phyloP scores from a whole-genome alignment of 192 early-diverging fungal species.

The Ramicandelaber brevisporus region DNA sequence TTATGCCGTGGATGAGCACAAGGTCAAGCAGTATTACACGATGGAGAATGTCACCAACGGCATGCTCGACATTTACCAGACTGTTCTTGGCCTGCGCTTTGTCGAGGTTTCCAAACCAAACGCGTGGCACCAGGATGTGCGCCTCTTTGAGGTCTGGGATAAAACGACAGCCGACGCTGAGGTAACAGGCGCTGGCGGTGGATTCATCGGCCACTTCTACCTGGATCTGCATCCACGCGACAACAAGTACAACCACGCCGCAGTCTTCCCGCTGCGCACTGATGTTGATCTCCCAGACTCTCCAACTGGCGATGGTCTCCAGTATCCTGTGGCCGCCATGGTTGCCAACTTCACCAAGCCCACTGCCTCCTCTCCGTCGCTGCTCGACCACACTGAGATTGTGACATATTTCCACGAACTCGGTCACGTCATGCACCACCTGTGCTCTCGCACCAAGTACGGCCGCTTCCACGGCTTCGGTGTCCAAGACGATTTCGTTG shows the following conservation, averaged over 20 bases:
- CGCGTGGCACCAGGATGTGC: constrained; percentile 62
- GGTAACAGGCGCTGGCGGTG: constrained; percentile 14
- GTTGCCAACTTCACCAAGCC: constrained; percentile 43
- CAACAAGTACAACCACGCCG: constrained; percentile 53
- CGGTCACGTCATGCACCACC: constrained; percentile 32
- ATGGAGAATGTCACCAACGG: constrained; percentile 30
- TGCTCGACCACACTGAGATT: constrained; percentile 59
- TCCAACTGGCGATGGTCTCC: too few relatives aligned
- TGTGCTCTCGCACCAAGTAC: constrained; percentile 53
- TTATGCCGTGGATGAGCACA: constrained; percentile 49
- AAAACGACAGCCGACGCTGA: constrained; percentile 18
- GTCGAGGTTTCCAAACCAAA: constrained; percentile 25
- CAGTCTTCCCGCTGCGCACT: constrained; percentile 48
- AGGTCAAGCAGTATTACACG: constrained; percentile 59
- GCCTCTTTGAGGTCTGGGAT: constrained; percentile 52
- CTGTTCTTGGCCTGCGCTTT: constrained; percentile 40
- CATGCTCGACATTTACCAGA: constrained; percentile 49
- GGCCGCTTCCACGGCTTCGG: constrained; percentile 48
- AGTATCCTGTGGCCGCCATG: constrained; percentile 44
- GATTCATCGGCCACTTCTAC: constrained; percentile 44
- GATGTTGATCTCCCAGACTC: constrained; percentile 28
- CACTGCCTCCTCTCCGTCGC: constrained; percentile 31
- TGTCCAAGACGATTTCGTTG: constrained; percentile 64
- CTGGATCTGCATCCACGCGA: constrained; percentile 53
- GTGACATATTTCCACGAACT: constrained; percentile 71